phyloP scores from a whole-genome alignment of 768 basidiomycete genomes.

The Pholiota conissans region DNA sequence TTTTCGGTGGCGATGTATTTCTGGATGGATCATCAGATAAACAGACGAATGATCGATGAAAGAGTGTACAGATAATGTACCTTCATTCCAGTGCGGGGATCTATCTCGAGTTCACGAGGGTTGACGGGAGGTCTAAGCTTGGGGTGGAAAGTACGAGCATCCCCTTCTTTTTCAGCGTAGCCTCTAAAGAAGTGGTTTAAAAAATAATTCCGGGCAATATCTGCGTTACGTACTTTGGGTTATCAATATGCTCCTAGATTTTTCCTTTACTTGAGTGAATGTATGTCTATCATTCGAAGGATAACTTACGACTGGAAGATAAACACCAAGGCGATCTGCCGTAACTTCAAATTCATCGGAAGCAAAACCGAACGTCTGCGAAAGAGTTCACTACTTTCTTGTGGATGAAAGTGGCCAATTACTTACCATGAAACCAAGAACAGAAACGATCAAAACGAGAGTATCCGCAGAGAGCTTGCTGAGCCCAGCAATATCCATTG shows the following conservation, averaged over 20 bases:
- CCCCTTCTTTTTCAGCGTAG: slow-evolving; percentile 67
- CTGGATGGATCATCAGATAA: slow-evolving; percentile 28
- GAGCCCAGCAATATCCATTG: slow-evolving; percentile 72
- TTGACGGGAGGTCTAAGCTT: slow-evolving; percentile 76
- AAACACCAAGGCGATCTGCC: slow-evolving; percentile 71
- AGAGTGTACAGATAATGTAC: slow-evolving; percentile 27
- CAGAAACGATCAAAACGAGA: slow-evolving; percentile 56
- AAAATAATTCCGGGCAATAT: neutral
- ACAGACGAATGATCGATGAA: neutral
- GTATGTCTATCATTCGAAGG: neutral
- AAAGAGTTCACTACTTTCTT: neutral
- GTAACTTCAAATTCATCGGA: slow-evolving; percentile 74
- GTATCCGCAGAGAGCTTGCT: slow-evolving; percentile 66
- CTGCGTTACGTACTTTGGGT: slow-evolving; percentile 54
- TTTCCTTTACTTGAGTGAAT: neutral
- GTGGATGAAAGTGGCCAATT: neutral
- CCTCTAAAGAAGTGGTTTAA: slow-evolving; percentile 38
- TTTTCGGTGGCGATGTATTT: slow-evolving; percentile 79
- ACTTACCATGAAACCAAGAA: slow-evolving; percentile 57
- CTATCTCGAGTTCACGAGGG: slow-evolving; percentile 72
- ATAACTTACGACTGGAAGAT: slow-evolving; percentile 60
- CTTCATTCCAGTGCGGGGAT: slow-evolving; percentile 81
- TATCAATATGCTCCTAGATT: slow-evolving; percentile 71
- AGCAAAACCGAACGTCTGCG: slow-evolving; percentile 60
- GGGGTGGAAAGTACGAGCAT: slow-evolving; percentile 69